Evolutionary conservation across 2,329 filamentous ascomycete species (phyloP).

Genomic region (Colletotrichum paranaense): DNA sequence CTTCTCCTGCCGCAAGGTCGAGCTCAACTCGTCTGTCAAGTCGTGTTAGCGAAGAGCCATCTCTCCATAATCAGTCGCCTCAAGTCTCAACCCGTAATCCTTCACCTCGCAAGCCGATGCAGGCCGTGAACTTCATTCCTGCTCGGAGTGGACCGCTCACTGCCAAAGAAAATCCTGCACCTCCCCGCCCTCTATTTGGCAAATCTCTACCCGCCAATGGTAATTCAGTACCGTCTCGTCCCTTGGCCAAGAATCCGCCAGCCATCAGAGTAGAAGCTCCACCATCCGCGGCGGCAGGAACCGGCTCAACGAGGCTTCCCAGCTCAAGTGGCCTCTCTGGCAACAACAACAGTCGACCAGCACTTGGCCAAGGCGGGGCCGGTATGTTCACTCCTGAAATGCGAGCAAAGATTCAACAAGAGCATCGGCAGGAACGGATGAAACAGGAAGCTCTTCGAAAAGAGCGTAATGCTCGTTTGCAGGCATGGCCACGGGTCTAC

Average conservation of each 20-base stretch:
- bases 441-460: conserved; percentile 14
- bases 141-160: background rate
- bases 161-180: background rate
- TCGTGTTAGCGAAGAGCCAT: background rate
- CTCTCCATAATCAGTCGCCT: background rate
- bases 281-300: background rate
- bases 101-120: background rate
- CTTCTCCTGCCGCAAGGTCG: background rate
- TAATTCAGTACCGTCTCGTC: background rate
- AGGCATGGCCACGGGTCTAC: conserved; percentile 23
- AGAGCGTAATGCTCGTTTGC: conserved; percentile 17
- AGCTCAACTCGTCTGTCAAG: background rate
- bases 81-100: background rate
- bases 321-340: background rate
- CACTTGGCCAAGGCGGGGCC: background rate
- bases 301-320: background rate
- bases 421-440: conserved; percentile 10
- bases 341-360: background rate
- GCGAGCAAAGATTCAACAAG: background rate
- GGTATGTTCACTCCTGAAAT: conserved; percentile 12
- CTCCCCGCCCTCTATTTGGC: background rate
- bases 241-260: background rate
- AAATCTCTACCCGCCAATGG: background rate
- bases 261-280: background rate
- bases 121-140: background rate